Percentiles rank a stretch among this genome's conserved stretches.
These are phyloP conservation scores for Pleurozium schreberi DNA, from an alignment of 225 moss, liverwort and hornwort species.

Conservation along the genomic window DNA sequence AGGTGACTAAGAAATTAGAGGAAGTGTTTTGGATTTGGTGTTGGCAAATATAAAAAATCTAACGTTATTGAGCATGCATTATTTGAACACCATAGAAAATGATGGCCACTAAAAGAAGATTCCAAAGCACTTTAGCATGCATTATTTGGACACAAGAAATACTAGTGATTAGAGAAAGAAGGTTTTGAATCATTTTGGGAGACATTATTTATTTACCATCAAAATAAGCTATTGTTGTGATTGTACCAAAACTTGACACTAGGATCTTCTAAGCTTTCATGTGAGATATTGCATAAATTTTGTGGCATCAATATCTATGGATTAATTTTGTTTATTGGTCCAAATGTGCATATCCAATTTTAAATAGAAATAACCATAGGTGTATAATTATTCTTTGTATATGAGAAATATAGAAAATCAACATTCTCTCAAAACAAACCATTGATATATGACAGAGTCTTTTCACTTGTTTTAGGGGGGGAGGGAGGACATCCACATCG, in stretches of 20 bases:
- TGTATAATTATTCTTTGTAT: background rate
- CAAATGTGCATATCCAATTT: background rate
- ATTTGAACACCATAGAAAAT: background rate
- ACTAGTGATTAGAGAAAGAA: background rate
- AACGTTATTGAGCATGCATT: background rate
- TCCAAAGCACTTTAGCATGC: too few species aligned
- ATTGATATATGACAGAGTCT: background rate
- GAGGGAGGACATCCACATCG: background rate
- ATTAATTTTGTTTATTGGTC: background rate
- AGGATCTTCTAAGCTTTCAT: background rate
- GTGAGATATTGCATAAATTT: background rate
- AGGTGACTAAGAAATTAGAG: fast-evolving
- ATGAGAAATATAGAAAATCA: background rate
- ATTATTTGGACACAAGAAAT: background rate
- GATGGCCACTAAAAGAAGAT: background rate
- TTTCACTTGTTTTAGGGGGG: too few species aligned
- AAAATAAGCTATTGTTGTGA: background rate
- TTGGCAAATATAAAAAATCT: background rate
- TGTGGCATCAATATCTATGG: too few species aligned
- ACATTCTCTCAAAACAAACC: too few species aligned
- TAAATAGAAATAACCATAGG: background rate
- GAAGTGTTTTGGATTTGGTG: background rate
- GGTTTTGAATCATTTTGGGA: background rate
- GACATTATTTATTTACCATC: background rate
- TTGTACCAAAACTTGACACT: background rate